Percentiles rank a stretch among this genome's conserved stretches.
Conservation (phyloP, 2,329 filamentous ascomycete species). For the Bipolaris bicolor region DNA sequence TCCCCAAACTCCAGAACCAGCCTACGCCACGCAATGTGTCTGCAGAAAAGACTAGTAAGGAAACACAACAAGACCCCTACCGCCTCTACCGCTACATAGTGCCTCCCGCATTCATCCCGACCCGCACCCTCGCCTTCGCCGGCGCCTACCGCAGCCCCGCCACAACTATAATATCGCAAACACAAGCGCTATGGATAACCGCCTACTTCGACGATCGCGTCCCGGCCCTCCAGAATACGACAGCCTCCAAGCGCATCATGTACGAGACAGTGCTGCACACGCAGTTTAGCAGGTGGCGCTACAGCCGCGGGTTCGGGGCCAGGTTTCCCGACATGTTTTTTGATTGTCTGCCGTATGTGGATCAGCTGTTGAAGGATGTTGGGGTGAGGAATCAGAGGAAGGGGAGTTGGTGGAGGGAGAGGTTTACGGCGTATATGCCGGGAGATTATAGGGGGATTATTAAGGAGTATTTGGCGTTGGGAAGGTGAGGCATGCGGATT, state of each 20-base stretch:
- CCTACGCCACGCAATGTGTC: conserved; percentile 44
- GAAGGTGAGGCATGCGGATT: too few relatives aligned
- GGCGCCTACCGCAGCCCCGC: conserved; percentile 49
- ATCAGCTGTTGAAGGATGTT: conserved; percentile 32
- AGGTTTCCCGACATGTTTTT: conserved; percentile 39
- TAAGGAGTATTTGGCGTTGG: conserved; percentile 22
- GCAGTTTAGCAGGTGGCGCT: conserved; percentile 40
- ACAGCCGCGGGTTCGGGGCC: conserved; percentile 38
- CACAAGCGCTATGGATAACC: conserved; percentile 56
- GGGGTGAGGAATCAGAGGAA: conserved; percentile 29
- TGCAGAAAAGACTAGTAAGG: conserved; percentile 4
- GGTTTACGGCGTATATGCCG: conserved; percentile 29
- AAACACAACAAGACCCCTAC: conserved; percentile 39
- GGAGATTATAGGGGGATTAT: conserved; percentile 35
- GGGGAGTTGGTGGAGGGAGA: conserved; percentile 24
- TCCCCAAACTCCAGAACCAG: conserved; percentile 61
- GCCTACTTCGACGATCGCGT: conserved; percentile 67
- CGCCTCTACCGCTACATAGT: conserved; percentile 55
- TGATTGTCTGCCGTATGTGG: conserved; percentile 38
- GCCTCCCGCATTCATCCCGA: conserved; percentile 41
- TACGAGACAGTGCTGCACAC: conserved; percentile 41
- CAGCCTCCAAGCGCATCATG: conserved; percentile 15
- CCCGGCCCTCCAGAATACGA: background rate
- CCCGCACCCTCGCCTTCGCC: conserved; percentile 50
- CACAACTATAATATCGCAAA: conserved; percentile 45